Conservation (phyloP, 257 asterid genomes). For the Linderniella brevidens region DNA sequence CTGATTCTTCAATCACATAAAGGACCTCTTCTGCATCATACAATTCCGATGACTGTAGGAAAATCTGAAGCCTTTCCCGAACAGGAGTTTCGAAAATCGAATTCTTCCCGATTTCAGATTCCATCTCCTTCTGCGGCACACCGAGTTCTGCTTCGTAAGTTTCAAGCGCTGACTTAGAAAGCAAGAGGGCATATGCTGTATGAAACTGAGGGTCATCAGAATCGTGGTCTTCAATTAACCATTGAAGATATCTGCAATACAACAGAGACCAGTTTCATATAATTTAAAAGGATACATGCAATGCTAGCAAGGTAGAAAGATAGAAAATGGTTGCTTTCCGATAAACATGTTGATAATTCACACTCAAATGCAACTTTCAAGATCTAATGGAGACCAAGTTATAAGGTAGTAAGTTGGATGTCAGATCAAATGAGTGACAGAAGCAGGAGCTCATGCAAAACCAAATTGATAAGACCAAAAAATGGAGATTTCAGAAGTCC, state of each 20-base stretch:
- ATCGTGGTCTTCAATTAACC: constrained; percentile 92
- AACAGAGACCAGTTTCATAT: no score
- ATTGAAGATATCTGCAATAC: constrained; percentile 73
- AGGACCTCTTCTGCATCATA: constrained; percentile 87
- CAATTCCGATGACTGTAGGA: constrained; percentile 75
- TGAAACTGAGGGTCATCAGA: constrained; percentile 66
- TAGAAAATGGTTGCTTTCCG: no score
- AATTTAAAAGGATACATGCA: no score
- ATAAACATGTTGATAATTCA: no score
- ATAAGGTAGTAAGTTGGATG: no score
- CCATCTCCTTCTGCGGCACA: constrained; percentile 18
- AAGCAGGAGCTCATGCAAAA: neutral
- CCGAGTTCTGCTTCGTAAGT: constrained; percentile 33
- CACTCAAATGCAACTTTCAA: no score
- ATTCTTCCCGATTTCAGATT: constrained; percentile 20
- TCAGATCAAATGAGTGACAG: no score
- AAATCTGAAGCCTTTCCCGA: constrained; percentile 74
- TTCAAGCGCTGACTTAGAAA: constrained; percentile 78
- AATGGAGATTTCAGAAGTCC: neutral
- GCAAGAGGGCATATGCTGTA: constrained; percentile 73
- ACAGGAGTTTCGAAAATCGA: constrained; percentile 60
- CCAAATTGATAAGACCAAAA: neutral
- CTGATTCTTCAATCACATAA: constrained; percentile 75
- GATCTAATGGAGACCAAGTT: no score
- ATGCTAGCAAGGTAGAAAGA: no score